These are phyloP conservation scores for Chlorella sp. DNA, from an alignment of 139 green algal genomes.

Conservation along the genomic window DNA sequence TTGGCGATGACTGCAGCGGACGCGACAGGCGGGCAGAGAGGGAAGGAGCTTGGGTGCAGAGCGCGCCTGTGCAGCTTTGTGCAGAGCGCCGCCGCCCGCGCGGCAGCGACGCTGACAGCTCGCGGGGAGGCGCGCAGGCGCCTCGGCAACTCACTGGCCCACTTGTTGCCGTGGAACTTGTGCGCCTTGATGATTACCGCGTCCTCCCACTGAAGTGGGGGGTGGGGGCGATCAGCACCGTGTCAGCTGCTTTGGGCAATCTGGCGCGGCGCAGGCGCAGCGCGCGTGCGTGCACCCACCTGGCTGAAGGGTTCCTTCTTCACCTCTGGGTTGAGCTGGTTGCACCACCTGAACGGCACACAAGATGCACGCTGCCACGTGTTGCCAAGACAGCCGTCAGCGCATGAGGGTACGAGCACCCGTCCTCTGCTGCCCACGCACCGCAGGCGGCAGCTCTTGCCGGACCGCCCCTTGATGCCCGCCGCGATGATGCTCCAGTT, in stretches of 20 bases:
- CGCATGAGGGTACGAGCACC: not conserved
- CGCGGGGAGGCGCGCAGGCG: not conserved
- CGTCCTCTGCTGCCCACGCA: not conserved
- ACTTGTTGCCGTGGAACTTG: slow-evolving; percentile 74
- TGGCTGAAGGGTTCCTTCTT: slow-evolving; percentile 75
- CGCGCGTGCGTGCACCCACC: no score
- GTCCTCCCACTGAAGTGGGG: slow-evolving; percentile 82
- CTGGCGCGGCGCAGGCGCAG: no score
- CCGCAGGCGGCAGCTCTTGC: slow-evolving; percentile 86
- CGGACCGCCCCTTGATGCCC: slow-evolving; percentile 72
- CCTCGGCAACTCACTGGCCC: slow-evolving; percentile 36
- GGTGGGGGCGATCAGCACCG: no score
- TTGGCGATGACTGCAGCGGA: slow-evolving; percentile 68
- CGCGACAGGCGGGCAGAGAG: not conserved
- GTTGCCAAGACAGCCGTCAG: not conserved
- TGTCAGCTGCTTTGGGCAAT: no score
- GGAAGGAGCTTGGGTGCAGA: not conserved
- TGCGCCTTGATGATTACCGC: slow-evolving; percentile 71
- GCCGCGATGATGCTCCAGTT: slow-evolving; percentile 86
- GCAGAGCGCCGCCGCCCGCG: no score
- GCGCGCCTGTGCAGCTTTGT: no score
- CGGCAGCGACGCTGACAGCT: no score
- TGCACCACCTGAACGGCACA: slow-evolving; percentile 70
- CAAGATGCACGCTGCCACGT: not conserved
- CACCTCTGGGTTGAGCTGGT: slow-evolving; percentile 81